Percentiles rank a stretch among this genome's conserved stretches.
Evolutionary conservation across 805 yeast genomes (phyloP).

Genomic region (Priceomyces carsonii): DNA sequence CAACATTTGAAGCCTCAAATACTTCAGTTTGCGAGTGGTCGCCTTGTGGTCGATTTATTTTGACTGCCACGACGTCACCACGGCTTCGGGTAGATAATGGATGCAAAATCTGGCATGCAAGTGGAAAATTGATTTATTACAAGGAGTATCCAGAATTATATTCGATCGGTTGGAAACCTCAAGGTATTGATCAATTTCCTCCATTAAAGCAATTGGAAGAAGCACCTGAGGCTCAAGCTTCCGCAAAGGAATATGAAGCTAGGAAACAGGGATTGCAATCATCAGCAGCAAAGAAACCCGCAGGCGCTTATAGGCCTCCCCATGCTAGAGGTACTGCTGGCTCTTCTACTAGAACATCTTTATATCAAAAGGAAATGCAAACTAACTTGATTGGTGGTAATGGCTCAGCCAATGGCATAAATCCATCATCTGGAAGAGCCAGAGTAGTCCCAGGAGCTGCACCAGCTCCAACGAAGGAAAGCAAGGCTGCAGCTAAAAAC

Average conservation of each 20-base stretch:
- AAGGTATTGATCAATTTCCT: constrained; percentile 54
- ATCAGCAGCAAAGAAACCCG: constrained; percentile 51
- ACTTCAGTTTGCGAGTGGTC: constrained; percentile 98
- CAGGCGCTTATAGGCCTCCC: constrained; percentile 96
- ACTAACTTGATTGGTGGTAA: constrained; percentile 21
- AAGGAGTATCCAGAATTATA: constrained; percentile 81
- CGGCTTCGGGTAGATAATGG: constrained; percentile 96
- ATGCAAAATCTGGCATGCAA: constrained; percentile 87
- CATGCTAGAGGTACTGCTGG: constrained; percentile 66
- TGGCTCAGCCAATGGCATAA: constrained; percentile 23
- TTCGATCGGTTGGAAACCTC: constrained; percentile 84
- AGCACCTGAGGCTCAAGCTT: constrained; percentile 68
- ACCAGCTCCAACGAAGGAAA: constrained; percentile 44
- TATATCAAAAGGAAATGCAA: constrained; percentile 58
- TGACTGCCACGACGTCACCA: constrained; percentile 97
- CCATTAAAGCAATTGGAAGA: constrained; percentile 49
- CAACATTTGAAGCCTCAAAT: constrained; percentile 87
- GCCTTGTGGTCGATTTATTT: constrained; percentile 90
- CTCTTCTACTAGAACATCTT: constrained; percentile 44
- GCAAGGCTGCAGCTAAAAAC: constrained; percentile 70
- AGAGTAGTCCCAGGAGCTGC: constrained; percentile 62
- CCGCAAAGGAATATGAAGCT: constrained; percentile 61
- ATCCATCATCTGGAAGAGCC: constrained; percentile 25
- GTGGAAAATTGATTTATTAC: constrained; percentile 76
- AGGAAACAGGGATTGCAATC: constrained; percentile 37